These are phyloP conservation scores for Aphanomyces invadans DNA, from an alignment of 352 stramenopile species.

Conservation along the genomic window DNA sequence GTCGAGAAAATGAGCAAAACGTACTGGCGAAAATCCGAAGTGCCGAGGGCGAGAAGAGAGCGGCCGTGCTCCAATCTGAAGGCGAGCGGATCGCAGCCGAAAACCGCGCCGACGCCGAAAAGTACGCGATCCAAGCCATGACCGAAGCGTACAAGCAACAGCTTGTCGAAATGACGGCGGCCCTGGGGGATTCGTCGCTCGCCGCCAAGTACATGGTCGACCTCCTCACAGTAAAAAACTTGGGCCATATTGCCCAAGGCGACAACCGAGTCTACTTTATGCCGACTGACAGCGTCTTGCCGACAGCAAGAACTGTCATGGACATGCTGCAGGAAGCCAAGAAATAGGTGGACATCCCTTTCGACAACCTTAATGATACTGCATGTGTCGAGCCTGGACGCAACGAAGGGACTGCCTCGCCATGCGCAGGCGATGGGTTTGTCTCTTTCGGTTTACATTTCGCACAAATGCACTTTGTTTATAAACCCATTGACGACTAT, in stretches of 20 bases:
- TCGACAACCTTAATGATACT: no score
- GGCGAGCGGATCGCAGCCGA: neutral
- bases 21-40: neutral
- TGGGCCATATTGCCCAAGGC: neutral
- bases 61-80: neutral
- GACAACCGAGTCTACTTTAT: constrained; percentile 11
- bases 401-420: no score
- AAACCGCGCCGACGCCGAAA: neutral
- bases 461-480: no score
- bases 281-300: neutral
- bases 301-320: neutral
- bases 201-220: constrained; percentile 8
- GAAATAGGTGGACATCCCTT: no score
- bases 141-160: constrained; percentile 9
- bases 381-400: no score
- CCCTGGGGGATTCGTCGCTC: neutral
- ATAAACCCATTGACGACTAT: no score
- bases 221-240: neutral
- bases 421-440: no score
- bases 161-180: neutral
- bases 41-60: neutral
- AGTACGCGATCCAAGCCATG: neutral
- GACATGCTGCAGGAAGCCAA: constrained; percentile 1
- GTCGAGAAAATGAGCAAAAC: constrained; percentile 1
- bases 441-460: no score